Evolutionary conservation across 1,284 basidiomycete species (phyloP), one percentile per base, ranked within the genome.

Genomic region (Vanrija humicola): DNA sequence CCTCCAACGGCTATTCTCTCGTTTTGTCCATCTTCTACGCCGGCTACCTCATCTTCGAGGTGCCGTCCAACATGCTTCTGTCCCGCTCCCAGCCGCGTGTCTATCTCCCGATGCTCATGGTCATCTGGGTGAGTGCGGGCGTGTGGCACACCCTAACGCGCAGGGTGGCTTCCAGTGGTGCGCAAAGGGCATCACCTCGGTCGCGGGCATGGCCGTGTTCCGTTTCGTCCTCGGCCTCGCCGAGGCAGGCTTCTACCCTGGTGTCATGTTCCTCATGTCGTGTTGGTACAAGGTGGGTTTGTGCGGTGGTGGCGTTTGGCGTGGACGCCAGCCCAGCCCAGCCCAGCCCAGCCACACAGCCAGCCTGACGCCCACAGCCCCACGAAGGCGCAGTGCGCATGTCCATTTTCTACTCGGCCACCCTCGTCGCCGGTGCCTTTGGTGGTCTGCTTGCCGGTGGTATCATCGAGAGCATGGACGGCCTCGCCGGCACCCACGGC

Each of bases 51-150:
- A 60, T 78, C 9, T 53, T 61, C 29, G 57, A 67, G 55, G 72
- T 77, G 1, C 76, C 76, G 0, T 72, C 67, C 39, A 77, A 77
- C 64, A 67, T 77, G 62, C 38, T 67, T 34, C 58, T 67, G 38
- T 57, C 15, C 63, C 53, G 6, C 38, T 56, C 43, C 12, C 34
- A 34, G 12, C 34, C 34, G 9, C 34, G 34, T 34, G 34, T 34
- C 34, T 34, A 34, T 34, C 34, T 34, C 34, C 34, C 34, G 34
- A 12, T 34, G 12, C 34, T 56, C 50, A 56, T 56, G 55, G 3
- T 56, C 16, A 52, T 47, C 12, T 56, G 55, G 55, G 50, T 34
- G 34, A 12, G 34, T 34, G 34, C n/a, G n/a, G n/a, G 19, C 10
- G 14, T 38, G 28, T 45, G 21, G 8, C 18, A 52, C 6, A 3